Percentiles rank a stretch among this genome's conserved stretches.
Evolutionary conservation across 768 basidiomycete genomes (phyloP).

Genomic region (Symmetrospora coprosmae): DNA sequence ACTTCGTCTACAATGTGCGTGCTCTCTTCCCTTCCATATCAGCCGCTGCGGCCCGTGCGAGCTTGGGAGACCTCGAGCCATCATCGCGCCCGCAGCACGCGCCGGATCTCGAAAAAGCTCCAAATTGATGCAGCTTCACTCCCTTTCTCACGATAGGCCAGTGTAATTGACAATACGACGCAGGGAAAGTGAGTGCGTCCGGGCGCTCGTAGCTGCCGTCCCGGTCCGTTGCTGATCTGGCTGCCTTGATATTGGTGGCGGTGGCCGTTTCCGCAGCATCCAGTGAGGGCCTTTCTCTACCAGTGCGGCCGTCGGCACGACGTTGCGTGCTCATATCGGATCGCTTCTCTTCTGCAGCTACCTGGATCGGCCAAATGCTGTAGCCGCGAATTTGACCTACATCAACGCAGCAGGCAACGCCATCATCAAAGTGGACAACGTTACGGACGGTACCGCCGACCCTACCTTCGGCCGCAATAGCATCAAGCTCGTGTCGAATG

Average conservation of each 20-base stretch:
- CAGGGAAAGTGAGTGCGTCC: not conserved
- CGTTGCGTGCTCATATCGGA: not conserved
- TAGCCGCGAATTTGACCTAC: conserved; percentile 13
- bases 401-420: conserved; percentile 18
- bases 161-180: conserved; percentile 7
- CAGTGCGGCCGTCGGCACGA: not conserved
- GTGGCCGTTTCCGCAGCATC: no score
- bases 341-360: conserved; percentile 4
- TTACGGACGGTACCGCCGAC: conserved; percentile 36
- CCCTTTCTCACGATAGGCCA: not conserved
- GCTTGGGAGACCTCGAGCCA: no score
- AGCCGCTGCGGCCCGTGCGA: no score
- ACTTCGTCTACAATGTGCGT: no score
- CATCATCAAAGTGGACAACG: conserved; percentile 47
- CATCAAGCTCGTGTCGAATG: conserved; percentile 19
- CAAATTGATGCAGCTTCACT: not conserved
- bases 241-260: no score
- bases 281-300: not conserved
- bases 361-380: conserved; percentile 5
- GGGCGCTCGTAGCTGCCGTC: not conserved
- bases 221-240: not conserved
- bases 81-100: no score
- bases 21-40: no score
- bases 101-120: no score
- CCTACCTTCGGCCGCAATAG: conserved; percentile 20